Conservation (phyloP, 768 basidiomycete species). For the Kwoniella sp. region DNA sequence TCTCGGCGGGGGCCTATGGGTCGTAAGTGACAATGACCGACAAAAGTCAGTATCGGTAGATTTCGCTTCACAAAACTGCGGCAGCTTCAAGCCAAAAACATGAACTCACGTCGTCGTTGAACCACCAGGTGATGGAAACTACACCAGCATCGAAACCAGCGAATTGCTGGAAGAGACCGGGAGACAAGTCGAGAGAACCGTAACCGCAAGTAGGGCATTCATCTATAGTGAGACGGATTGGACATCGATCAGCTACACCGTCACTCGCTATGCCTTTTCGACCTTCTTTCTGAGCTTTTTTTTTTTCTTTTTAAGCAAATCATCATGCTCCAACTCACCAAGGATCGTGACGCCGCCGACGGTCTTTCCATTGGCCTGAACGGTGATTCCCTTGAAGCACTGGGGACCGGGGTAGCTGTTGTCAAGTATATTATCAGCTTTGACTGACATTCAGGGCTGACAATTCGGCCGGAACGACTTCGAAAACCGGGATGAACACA, state of each 20-base stretch:
- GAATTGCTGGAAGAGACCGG: slow-evolving; percentile 46
- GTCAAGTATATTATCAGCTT: slow-evolving; percentile 5
- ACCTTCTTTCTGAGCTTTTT: too few relatives aligned
- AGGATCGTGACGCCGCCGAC: slow-evolving; percentile 41
- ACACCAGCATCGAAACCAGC: slow-evolving; percentile 35
- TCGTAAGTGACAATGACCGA: background rate
- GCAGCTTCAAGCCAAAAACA: too few relatives aligned
- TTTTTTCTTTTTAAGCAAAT: background rate
- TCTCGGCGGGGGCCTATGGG: slow-evolving; percentile 15
- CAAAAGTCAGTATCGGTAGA: too few relatives aligned
- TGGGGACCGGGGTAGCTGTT: slow-evolving; percentile 48
- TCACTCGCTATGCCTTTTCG: background rate
- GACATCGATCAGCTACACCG: slow-evolving; percentile 1
- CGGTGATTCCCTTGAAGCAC: slow-evolving; percentile 47
- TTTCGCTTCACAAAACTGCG: too few relatives aligned
- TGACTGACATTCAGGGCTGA: too few relatives aligned
- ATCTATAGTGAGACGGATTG: slow-evolving; percentile 19
- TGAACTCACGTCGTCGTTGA: slow-evolving; percentile 28
- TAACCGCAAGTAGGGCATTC: slow-evolving; percentile 52
- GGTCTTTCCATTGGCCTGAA: slow-evolving; percentile 44
- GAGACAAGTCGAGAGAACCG: slow-evolving; percentile 45
- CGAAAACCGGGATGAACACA: background rate
- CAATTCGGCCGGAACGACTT: background rate
- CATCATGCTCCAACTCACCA: slow-evolving; percentile 21
- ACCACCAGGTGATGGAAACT: slow-evolving; percentile 49